Evolutionary conservation across 2,329 filamentous ascomycete species (phyloP), one percentile per base, ranked within the genome.

Genomic region (Geosmithia flava): DNA sequence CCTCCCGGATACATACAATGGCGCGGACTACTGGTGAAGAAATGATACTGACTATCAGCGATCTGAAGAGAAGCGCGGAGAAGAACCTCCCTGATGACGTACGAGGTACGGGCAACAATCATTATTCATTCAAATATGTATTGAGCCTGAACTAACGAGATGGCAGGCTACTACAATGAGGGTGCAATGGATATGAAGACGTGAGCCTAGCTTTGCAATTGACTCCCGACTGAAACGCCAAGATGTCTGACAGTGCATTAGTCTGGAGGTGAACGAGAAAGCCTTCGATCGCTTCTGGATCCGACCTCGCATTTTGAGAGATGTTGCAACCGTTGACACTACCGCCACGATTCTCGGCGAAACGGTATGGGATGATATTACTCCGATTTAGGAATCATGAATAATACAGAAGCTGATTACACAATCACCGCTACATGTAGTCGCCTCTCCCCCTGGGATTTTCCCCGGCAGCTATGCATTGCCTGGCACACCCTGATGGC

Each of bases 81-180:
- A 37, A 30, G 29, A 47, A 47, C 17, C 13, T 47, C 16, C 16
- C 17, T 13, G 17, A 17, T 8, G 40, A 30, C 20, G 27, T 29
- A 16, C 46, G 46, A 42, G 46, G 46, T 47, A 42, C 5, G 46
- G 42, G 16, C 10, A 41, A 42, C 19, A 6, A 15, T 4, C 33
- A 11, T 42, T 13, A 23, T 30, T 15, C n/a, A n/a, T n/a, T n/a
- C n/a, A n/a, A n/a, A n/a, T 17, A 15, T 23, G 20, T 15, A 41
- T 15, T 10, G 7, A 10, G 17, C 20, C 13, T 2, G 20, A 7
- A 20, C 17, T 47, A 23, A 42, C 16, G n/a, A 15, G 42, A 17
- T n/a, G 13, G 29, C 29, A 55, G 75, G 77, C 46, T 79, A 77
- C 59, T 78, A 72, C 58, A 78, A 79, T 55, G 74, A 72, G 50